Base-by-base conservation (phyloP, 2,329 filamentous ascomycete species). In the Bipolaris zeicola region DNA sequence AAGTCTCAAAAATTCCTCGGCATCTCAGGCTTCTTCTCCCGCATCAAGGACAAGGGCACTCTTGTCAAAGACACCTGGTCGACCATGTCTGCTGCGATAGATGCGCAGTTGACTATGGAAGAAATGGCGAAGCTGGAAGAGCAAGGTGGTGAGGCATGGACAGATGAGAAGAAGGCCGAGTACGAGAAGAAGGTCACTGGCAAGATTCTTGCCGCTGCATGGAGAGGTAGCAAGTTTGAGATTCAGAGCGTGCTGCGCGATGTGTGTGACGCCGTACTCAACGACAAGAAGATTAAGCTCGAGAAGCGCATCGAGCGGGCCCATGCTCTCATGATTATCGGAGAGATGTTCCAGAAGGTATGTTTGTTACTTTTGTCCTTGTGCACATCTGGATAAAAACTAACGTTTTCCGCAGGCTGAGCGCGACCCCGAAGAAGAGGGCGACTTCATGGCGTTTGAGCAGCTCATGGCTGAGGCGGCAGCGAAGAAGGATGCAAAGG, bases 51-150 rank as follows among this genome's bases (percentile, higher is more conserved):
- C 77, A 98, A 98, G 86, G 94, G 94, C 60, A 95, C 89, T 2
- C 85, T 98, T 60, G 92, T 96, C 69, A 98, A 98, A 83, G 95
- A 99, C 73, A 98, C 95, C 1, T 99, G 95, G 95, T 94, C 91
- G 73, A 99, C 95, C 28, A 97, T 99, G 73, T 92, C 88, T 62
- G 96, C 91, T 49, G 95, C 95, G 37, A 96, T 99, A 64, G 93
- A 97, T 73, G 95, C 95, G 24, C 95, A 99, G 80, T 89, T 96
- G 81, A 96, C 93, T 58, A 96, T 99, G 87, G 94, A 99, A 81
- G 94, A 97, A 77, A 98, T 99, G 95, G 93, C 92, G 52, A 92
- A 94, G 76, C 83, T 94, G 78, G 95, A 99, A 80, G 91, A 97
- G 81, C 88, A 89, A 71, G 95, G 94, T 50, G 95, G 95, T 47